Percentiles rank a stretch among this genome's conserved stretches.
Evolutionary conservation across 2,329 filamentous ascomycete genomes (phyloP).

Genomic region (Penicillium sp.): DNA sequence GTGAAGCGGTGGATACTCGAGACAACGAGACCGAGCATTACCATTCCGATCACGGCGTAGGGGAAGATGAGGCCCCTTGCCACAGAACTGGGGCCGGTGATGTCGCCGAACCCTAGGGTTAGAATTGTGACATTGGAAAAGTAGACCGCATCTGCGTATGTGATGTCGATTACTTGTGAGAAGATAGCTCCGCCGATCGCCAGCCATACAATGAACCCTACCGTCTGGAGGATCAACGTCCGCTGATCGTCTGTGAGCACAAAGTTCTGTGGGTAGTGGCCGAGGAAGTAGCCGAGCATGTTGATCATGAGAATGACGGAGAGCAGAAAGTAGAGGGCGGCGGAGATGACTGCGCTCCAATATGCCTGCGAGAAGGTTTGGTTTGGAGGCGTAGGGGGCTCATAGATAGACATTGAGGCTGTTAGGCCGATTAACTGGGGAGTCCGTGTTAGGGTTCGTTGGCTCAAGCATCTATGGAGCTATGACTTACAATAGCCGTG

Average conservation of each 20-base stretch:
- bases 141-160: conserved; percentile 77
- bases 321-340: conserved; percentile 77
- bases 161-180: conserved; percentile 72
- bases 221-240: conserved; percentile 89
- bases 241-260: conserved; percentile 78
- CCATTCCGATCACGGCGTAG: not conserved
- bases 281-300: conserved; percentile 74
- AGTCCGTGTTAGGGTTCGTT: not conserved
- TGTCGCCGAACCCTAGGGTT: conserved; percentile 67
- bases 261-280: conserved; percentile 80
- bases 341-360: conserved; percentile 83
- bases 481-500: conserved; percentile 58
- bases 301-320: conserved; percentile 78
- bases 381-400: conserved; percentile 52
- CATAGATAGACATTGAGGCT: conserved; percentile 67
- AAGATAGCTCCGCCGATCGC: conserved; percentile 79
- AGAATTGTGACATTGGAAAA: conserved; percentile 75
- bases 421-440: conserved; percentile 68
- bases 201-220: conserved; percentile 81
- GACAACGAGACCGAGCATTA: not conserved
- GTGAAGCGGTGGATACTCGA: not conserved
- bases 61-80: conserved; percentile 30
- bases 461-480: not conserved
- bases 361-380: conserved; percentile 77
- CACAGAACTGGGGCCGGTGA: conserved; percentile 60